Evolutionary conservation across 2,329 filamentous ascomycete genomes (phyloP), one percentile per base, ranked within the genome.

Genomic region (Claviceps lovelessii): DNA sequence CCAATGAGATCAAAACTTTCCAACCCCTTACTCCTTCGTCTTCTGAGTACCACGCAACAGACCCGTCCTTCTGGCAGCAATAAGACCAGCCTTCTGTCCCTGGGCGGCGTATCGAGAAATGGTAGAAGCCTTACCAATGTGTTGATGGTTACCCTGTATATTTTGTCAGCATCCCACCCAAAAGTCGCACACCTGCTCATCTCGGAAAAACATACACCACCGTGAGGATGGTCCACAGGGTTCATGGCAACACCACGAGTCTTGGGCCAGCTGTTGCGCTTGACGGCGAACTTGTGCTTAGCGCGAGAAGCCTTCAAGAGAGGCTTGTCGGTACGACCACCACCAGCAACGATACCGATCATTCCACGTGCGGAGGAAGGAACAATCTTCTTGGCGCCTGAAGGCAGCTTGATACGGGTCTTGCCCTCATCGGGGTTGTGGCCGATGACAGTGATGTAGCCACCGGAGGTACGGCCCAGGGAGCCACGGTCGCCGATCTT

Each of bases 201-300:
- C 19, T 47, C 5, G 55, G 50, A 51, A 51, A 56, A 67, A 81
- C 78, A 68, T 80, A 80, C 79, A 88, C 86, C 87, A 88, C 88
- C 88, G 85, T 93, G 88, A 76, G 88, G 88, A 84, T 98, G 93
- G 80, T 98, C 93, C 71, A 98, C 93, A 70, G 93, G 93, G 82
- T 98, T 98, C 93, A 98, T 98, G 78, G 93, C 93, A 86, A 98
- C 93, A 96, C 93, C 93, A 93, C 93, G 91, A 83, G 93, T 98
- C 88, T 95, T 96, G 79, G 93, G 93, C 93, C 93, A 98, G 73
- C 85, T 91, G 89, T 98, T 97, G 74, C 93, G 90, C 90, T 98
- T 98, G 80, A 96, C 94, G 68, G 90, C 90, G 80, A 95, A 98
- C 88, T 98, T 98, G 76, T 97, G 91, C 89, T 97, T 98, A 72